phyloP scores from a whole-genome alignment of 257 asterid species.

The Fraxinus americana region DNA sequence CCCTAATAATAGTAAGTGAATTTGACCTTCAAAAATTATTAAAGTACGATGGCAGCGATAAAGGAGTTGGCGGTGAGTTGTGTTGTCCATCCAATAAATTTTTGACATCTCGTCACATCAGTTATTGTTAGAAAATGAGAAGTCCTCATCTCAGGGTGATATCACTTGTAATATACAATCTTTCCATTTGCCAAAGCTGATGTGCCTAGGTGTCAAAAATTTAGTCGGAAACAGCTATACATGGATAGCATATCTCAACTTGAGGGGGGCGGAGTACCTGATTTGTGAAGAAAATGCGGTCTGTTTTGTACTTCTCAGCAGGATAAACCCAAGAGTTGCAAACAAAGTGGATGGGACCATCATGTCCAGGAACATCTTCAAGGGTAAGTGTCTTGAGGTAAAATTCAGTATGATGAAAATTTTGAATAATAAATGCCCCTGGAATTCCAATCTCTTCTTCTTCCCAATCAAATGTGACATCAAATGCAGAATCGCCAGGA shows the following conservation, averaged over 20 bases:
- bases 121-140: not conserved
- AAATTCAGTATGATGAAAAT: constrained; percentile 66
- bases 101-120: not conserved
- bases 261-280: constrained; percentile 41
- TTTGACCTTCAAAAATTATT: not conserved
- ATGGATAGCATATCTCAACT: not conserved
- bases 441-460: constrained; percentile 62
- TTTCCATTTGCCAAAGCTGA: not conserved
- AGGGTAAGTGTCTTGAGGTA: constrained; percentile 72
- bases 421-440: constrained; percentile 57
- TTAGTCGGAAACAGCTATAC: not conserved
- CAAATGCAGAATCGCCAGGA: constrained; percentile 41
- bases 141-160: not conserved
- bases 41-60: not conserved
- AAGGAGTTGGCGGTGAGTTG: too few relatives aligned
- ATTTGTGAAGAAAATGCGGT: constrained; percentile 69
- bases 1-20: not conserved
- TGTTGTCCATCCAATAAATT: not conserved
- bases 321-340: constrained; percentile 89
- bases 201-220: not conserved
- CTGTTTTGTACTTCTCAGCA: constrained; percentile 45
- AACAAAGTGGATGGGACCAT: constrained; percentile 54
- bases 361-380: constrained; percentile 66
- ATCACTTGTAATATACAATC: not conserved
- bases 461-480: constrained; percentile 66